Evolutionary conservation across 257 asterid species (phyloP).

Genomic region (Jacaranda copaia): DNA sequence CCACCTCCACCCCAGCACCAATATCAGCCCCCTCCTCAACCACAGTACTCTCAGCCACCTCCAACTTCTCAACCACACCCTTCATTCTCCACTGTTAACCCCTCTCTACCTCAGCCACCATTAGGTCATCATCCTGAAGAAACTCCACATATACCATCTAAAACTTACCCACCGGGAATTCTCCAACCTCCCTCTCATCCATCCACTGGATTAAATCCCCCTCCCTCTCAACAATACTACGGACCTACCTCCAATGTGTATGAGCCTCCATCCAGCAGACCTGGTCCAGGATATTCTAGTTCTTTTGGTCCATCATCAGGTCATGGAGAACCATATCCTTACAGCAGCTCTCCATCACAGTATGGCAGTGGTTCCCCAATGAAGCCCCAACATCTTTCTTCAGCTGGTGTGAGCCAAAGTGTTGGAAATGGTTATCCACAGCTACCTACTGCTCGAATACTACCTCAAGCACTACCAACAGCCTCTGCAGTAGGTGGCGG

Average conservation of each 20-base stretch:
- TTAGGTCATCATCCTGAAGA: constrained; percentile 77
- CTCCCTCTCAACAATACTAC: constrained; percentile 69
- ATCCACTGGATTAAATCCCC: constrained; percentile 57
- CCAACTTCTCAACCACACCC: constrained; percentile 62
- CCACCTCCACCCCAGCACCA: constrained; percentile 55
- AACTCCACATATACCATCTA: constrained; percentile 58
- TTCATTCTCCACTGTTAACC: constrained; percentile 48
- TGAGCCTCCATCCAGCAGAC: constrained; percentile 72
- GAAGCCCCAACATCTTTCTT: constrained; percentile 60
- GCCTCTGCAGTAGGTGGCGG: constrained; percentile 71
- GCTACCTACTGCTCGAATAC: constrained; percentile 85
- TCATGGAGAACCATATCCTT: constrained; percentile 70
- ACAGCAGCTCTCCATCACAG: constrained; percentile 60
- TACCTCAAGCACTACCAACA: constrained; percentile 91
- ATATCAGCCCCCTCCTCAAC: constrained; percentile 59
- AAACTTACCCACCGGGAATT: constrained; percentile 55
- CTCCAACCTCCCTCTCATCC: constrained; percentile 61
- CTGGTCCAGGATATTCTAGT: constrained; percentile 74
- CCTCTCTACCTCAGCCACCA: constrained; percentile 62
- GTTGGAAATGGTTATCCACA: constrained; percentile 79
- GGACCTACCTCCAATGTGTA: constrained; percentile 60
- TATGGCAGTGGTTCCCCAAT: constrained; percentile 64
- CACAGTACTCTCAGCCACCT: constrained; percentile 64
- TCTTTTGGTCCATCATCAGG: constrained; percentile 64
- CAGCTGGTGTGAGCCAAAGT: constrained; percentile 57